These are phyloP conservation scores for Hibiscus trionum DNA, from an alignment of 345 rosid genomes.

Conservation along the genomic window DNA sequence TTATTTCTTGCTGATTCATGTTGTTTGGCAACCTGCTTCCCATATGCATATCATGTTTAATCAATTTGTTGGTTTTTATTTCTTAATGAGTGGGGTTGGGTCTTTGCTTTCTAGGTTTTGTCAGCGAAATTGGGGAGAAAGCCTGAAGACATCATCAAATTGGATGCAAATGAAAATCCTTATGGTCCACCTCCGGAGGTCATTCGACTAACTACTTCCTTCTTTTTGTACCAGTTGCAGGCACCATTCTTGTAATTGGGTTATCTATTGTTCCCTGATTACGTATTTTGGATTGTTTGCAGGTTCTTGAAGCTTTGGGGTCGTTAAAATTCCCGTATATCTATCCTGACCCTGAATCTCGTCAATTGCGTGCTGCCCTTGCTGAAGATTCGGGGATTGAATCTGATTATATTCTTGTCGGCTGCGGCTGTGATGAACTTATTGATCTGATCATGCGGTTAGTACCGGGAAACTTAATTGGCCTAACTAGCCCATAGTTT, in stretches of 20 bases:
- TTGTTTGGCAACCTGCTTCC: background rate
- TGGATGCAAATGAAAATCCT: slow-evolving; percentile 99
- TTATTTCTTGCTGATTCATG: background rate
- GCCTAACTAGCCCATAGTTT: background rate
- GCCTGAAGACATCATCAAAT: slow-evolving; percentile 88
- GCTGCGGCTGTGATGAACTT: slow-evolving; percentile 96
- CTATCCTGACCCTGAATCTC: slow-evolving; percentile 90
- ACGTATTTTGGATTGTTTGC: slow-evolving; percentile 35
- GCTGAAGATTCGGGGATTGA: slow-evolving; percentile 86
- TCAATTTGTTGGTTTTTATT: background rate
- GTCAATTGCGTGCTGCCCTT: slow-evolving; percentile 69
- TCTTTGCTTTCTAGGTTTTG: slow-evolving; percentile 43
- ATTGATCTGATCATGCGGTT: slow-evolving; percentile 97
- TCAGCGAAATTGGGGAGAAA: slow-evolving; percentile 77
- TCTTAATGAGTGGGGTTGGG: background rate
- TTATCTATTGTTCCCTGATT: slow-evolving; percentile 16
- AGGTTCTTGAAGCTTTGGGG: slow-evolving; percentile 91
- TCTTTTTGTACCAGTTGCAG: background rate
- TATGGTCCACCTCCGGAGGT: slow-evolving; percentile 99
- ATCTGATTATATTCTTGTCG: slow-evolving; percentile 75
- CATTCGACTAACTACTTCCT: background rate
- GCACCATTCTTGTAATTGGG: background rate
- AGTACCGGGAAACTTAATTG: slow-evolving; percentile 10
- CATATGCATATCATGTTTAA: background rate
- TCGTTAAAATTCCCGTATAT: slow-evolving; percentile 77